Conservation (phyloP, 2,329 filamentous ascomycete genomes). For the Trichoderma afroharzianum region DNA sequence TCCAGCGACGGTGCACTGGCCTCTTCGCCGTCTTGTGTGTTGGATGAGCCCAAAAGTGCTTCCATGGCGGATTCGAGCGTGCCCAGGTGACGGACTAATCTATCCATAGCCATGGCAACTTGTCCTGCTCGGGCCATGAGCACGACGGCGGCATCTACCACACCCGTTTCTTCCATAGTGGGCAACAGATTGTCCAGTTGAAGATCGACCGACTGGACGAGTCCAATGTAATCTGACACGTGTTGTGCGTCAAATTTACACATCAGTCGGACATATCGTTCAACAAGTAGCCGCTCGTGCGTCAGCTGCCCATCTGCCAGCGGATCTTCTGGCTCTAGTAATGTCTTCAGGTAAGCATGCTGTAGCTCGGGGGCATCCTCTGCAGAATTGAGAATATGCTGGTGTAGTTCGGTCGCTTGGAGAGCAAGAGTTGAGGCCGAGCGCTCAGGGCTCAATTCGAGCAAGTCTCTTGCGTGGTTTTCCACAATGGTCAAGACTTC, state of each 20-base stretch:
- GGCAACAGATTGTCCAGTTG: constrained; percentile 77
- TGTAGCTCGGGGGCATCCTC: constrained; percentile 61
- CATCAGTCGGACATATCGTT: constrained; percentile 86
- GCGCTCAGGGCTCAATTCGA: constrained; percentile 60
- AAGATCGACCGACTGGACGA: constrained; percentile 72
- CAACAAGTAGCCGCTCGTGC: constrained; percentile 62
- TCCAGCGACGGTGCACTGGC: constrained; percentile 51
- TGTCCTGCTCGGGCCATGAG: constrained; percentile 87
- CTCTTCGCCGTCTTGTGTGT: constrained; percentile 38
- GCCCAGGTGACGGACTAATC: constrained; percentile 75
- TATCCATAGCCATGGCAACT: constrained; percentile 75
- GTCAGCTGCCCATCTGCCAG: constrained; percentile 29
- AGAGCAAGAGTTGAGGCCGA: constrained; percentile 63
- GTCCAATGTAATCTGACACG: constrained; percentile 79
- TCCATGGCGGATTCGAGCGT: constrained; percentile 76
- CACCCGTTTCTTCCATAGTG: constrained; percentile 82
- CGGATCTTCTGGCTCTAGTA: constrained; percentile 61
- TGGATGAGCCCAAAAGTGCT: constrained; percentile 61
- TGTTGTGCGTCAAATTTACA: constrained; percentile 78
- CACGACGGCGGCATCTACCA: constrained; percentile 88
- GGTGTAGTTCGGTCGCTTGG: constrained; percentile 62
- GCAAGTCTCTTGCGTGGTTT: constrained; percentile 61
- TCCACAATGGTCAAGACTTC: constrained; percentile 68
- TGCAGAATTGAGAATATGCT: constrained; percentile 60
- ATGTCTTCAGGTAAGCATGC: constrained; percentile 69